A percentile compares a stretch with the other conserved stretches of the same genome.
Conservation (phyloP, 2,329 filamentous ascomycete species). For the Colletotrichum scovillei region DNA sequence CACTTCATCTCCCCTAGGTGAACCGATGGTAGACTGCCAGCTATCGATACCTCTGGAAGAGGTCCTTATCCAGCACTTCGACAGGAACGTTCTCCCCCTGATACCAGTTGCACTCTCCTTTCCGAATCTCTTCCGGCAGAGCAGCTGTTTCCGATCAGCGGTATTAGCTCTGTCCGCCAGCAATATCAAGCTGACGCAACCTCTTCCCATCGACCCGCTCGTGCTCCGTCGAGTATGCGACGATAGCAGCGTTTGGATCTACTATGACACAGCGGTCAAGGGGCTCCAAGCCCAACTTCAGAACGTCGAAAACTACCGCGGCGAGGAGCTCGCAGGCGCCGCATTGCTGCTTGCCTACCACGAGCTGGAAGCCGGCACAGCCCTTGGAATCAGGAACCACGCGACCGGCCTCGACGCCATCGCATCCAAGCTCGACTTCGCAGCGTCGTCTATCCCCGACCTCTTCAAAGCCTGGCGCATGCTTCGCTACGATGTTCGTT, state of each 20-base stretch:
- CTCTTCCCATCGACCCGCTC: neutral
- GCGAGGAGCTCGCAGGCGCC: slow-evolving; percentile 23
- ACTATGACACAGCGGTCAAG: slow-evolving; percentile 23
- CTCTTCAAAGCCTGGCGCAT: slow-evolving; percentile 32
- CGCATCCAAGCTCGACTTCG: slow-evolving; percentile 20
- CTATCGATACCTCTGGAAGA: slow-evolving; percentile 16
- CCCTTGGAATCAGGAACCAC: slow-evolving; percentile 13
- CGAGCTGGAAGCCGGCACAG: slow-evolving; percentile 22
- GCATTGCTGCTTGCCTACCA: slow-evolving; percentile 24
- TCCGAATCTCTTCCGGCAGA: slow-evolving; percentile 11
- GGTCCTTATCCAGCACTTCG: slow-evolving; percentile 19
- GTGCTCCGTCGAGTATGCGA: neutral
- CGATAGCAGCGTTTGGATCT: slow-evolving; percentile 8
- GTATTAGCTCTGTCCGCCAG: slow-evolving; percentile 24
- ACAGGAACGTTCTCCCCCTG: slow-evolving; percentile 6
- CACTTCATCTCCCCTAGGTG: neutral
- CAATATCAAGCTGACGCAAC: slow-evolving; percentile 2
- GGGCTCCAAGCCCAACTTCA: slow-evolving; percentile 6
- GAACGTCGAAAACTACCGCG: neutral
- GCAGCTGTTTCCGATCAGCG: slow-evolving; percentile 18
- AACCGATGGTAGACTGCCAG: neutral
- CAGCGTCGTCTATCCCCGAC: neutral
- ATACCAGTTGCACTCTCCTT: slow-evolving; percentile 21
- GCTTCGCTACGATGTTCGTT: slow-evolving; percentile 19
- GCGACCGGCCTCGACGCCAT: slow-evolving; percentile 21